These are phyloP conservation scores for Vicia faba DNA, from an alignment of 306 rosid genomes.

Conservation along the genomic window DNA sequence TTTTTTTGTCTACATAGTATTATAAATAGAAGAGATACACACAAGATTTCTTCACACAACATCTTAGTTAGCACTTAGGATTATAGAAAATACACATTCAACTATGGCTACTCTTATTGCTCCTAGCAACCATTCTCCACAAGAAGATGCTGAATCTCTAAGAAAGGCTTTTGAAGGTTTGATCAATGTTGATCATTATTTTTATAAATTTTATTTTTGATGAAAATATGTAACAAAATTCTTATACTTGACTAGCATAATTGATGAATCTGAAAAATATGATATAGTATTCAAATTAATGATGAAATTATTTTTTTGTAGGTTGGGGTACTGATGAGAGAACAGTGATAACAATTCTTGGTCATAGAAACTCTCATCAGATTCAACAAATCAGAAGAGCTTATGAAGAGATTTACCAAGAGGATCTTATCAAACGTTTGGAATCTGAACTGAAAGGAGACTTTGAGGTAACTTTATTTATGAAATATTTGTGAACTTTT, in stretches of 20 bases:
- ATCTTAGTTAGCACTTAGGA: not conserved
- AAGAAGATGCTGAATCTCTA: constrained; percentile 68
- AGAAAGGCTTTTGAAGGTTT: constrained; percentile 54
- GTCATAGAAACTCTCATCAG: constrained; percentile 65
- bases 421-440: constrained; percentile 77
- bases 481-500: not conserved
- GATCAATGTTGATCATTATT: not conserved
- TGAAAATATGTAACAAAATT: not conserved
- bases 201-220: no score
- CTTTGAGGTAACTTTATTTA: constrained; percentile 54
- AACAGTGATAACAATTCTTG: constrained; percentile 50
- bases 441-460: constrained; percentile 80
- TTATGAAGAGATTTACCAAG: constrained; percentile 59
- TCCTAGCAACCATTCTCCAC: constrained; percentile 45
- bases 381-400: constrained; percentile 68
- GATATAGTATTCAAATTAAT: not conserved
- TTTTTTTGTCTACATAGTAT: not conserved
- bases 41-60: constrained; percentile 24
- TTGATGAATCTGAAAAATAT: not conserved
- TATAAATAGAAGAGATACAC: constrained; percentile 37
- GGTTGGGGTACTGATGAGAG: constrained; percentile 94
- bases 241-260: not conserved
- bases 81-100: constrained; percentile 16
- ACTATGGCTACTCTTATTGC: constrained; percentile 66
- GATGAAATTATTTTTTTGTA: constrained; percentile 21